Percentiles rank a stretch among this genome's conserved stretches.
These are phyloP conservation scores for Dryas integrifolia DNA, from an alignment of 331 rosid genomes.

Conservation along the genomic window DNA sequence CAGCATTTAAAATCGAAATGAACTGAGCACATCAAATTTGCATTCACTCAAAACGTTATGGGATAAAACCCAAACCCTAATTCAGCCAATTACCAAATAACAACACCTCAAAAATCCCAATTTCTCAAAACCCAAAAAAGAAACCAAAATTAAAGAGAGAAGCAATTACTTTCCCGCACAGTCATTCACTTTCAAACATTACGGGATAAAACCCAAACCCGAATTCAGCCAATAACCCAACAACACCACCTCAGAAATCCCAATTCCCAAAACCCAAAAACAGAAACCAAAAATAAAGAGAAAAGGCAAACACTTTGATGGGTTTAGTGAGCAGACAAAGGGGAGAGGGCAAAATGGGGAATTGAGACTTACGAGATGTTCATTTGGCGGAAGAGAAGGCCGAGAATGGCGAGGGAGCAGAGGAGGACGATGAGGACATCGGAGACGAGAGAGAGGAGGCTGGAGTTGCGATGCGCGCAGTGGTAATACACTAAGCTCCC, in stretches of 20 bases:
- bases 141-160: not conserved
- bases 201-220: not conserved
- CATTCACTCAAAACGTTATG: not conserved
- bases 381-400: conserved; percentile 85
- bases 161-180: no score
- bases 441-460: conserved; percentile 67
- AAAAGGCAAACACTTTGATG: not conserved
- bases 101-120: not conserved
- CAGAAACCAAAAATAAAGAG: not conserved
- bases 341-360: not conserved
- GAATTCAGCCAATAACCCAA: conserved; percentile 7
- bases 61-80: not conserved
- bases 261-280: conserved; percentile 3
- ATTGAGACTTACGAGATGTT: conserved; percentile 44
- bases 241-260: not conserved
- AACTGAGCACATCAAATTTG: not conserved
- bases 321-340: not conserved
- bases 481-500: conserved; percentile 75
- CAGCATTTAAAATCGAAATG: not conserved
- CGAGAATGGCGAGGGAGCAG: conserved; percentile 93
- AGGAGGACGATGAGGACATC: conserved; percentile 91
- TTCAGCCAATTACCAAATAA: not conserved
- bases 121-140: not conserved
- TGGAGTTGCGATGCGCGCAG: conserved; percentile 71
- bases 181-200: not conserved